A percentile compares a stretch with the other conserved stretches of the same genome.
These are phyloP conservation scores for Aspergillus cavernicola DNA, from an alignment of 495 filamentous ascomycete genomes.

Conservation along the genomic window DNA sequence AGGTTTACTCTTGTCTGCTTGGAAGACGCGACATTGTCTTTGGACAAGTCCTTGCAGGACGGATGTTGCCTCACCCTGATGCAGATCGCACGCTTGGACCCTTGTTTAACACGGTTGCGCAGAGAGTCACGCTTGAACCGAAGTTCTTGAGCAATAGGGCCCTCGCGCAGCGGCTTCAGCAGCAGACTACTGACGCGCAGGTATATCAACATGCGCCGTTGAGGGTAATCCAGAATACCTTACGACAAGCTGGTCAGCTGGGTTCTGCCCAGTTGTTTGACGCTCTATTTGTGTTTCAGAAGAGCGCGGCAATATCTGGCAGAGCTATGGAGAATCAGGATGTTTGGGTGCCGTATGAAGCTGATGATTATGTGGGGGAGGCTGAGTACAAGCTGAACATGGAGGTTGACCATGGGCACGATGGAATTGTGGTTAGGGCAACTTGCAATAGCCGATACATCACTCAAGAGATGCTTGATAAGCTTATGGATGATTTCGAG, in stretches of 20 bases:
- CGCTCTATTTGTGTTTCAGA: conserved; percentile 66
- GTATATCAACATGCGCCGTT: conserved; percentile 26
- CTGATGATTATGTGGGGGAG: conserved; percentile 30
- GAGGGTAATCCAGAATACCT: conserved; percentile 19
- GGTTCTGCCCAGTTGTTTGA: conserved; percentile 13
- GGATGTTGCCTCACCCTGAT: conserved; percentile 45
- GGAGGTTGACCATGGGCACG: conserved; percentile 21
- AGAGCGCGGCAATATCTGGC: too few species aligned
- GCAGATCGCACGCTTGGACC: conserved; percentile 51
- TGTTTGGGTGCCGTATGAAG: background rate
- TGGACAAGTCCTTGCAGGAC: conserved; percentile 20
- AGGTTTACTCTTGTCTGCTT: conserved; percentile 24
- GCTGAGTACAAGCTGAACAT: conserved; percentile 46
- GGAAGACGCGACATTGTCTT: conserved; percentile 24
- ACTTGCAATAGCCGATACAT: conserved; percentile 18
- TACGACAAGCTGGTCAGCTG: conserved; percentile 9
- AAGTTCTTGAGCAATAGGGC: background rate
- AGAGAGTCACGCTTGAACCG: conserved; percentile 36
- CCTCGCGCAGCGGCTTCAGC: conserved; percentile 12
- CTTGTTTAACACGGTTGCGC: conserved; percentile 76
- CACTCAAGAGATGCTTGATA: conserved; percentile 34
- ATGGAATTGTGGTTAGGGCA: conserved; percentile 34
- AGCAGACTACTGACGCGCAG: conserved; percentile 17
- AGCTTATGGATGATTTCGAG: conserved; percentile 46
- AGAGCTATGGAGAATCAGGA: conserved; percentile 10